Evolutionary conservation across 2,329 filamentous ascomycete genomes (phyloP).

Genomic region (Akanthomyces uredinophilus): DNA sequence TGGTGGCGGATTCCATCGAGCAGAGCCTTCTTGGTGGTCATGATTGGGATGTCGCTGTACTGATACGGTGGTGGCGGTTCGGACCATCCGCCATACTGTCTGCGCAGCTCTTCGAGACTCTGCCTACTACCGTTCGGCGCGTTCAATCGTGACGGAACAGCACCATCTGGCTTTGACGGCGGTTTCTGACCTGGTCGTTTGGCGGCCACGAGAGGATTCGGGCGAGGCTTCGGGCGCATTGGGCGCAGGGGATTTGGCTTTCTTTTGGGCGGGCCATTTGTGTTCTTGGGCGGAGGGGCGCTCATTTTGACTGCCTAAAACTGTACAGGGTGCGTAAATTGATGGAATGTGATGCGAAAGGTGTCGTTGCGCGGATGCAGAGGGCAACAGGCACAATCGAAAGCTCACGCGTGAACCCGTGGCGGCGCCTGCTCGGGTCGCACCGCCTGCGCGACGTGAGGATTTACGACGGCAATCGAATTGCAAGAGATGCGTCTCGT

Average conservation of each 20-base stretch:
- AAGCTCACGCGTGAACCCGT: not conserved
- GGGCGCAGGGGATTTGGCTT: constrained; percentile 35
- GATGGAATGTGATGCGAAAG: not conserved
- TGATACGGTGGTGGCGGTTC: constrained; percentile 41
- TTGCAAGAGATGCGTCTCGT: not conserved
- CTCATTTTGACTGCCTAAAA: constrained; percentile 35
- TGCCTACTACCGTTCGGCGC: constrained; percentile 27
- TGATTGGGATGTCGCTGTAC: constrained; percentile 60
- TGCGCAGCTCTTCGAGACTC: constrained; percentile 38
- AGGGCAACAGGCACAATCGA: constrained; percentile 16
- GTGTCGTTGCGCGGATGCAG: not conserved
- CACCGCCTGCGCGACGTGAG: constrained; percentile 4
- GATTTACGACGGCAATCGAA: constrained; percentile 1
- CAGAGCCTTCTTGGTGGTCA: constrained; percentile 76
- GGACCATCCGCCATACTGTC: constrained; percentile 53
- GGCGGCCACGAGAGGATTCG: constrained; percentile 60
- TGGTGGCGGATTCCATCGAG: constrained; percentile 80
- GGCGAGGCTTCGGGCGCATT: constrained; percentile 37
- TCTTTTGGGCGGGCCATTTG: constrained; percentile 27
- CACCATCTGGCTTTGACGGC: constrained; percentile 21
- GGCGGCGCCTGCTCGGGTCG: not conserved
- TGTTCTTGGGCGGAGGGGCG: constrained; percentile 32
- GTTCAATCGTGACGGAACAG: constrained; percentile 17
- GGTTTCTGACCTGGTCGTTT: constrained; percentile 38
- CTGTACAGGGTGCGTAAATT: not conserved